Evolutionary conservation across 2,329 filamentous ascomycete species (phyloP).

Genomic region (Neophaeococcomyces aloes): DNA sequence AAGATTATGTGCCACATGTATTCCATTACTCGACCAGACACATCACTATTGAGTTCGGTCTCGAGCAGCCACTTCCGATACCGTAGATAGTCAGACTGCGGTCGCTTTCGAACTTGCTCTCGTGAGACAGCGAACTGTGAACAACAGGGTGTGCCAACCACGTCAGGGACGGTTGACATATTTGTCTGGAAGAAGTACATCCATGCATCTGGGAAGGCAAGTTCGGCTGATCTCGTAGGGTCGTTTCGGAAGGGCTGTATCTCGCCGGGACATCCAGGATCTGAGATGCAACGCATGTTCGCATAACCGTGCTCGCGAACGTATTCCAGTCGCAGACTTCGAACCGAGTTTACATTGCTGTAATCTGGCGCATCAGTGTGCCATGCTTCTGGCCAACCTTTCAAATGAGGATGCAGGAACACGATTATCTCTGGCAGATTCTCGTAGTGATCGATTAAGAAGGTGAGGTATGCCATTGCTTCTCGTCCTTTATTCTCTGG

Average conservation of each 20-base stretch:
- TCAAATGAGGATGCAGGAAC: slow-evolving; percentile 52
- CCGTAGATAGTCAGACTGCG: slow-evolving; percentile 25
- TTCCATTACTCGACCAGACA: slow-evolving; percentile 26
- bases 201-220: slow-evolving; percentile 21
- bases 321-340: slow-evolving; percentile 27
- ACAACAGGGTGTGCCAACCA: slow-evolving; percentile 24
- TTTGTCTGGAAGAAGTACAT: slow-evolving; percentile 22
- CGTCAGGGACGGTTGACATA: slow-evolving; percentile 23
- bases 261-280: slow-evolving; percentile 31
- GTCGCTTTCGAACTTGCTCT: slow-evolving; percentile 23
- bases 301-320: slow-evolving; percentile 31
- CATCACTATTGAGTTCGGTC: slow-evolving; percentile 24
- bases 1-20: slow-evolving; percentile 29
- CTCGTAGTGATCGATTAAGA: slow-evolving; percentile 53
- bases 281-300: slow-evolving; percentile 30
- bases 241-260: slow-evolving; percentile 26
- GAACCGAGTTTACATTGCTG: slow-evolving; percentile 23
- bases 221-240: slow-evolving; percentile 18
- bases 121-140: slow-evolving; percentile 28
- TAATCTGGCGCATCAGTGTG: slow-evolving; percentile 43
- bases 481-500: slow-evolving; percentile 53
- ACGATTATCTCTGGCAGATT: slow-evolving; percentile 47
- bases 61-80: slow-evolving; percentile 27
- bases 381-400: slow-evolving; percentile 39
- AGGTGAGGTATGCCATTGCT: slow-evolving; percentile 51